phyloP scores from a whole-genome alignment of 2,329 filamentous ascomycete genomes.

The Monilinia polystroma region DNA sequence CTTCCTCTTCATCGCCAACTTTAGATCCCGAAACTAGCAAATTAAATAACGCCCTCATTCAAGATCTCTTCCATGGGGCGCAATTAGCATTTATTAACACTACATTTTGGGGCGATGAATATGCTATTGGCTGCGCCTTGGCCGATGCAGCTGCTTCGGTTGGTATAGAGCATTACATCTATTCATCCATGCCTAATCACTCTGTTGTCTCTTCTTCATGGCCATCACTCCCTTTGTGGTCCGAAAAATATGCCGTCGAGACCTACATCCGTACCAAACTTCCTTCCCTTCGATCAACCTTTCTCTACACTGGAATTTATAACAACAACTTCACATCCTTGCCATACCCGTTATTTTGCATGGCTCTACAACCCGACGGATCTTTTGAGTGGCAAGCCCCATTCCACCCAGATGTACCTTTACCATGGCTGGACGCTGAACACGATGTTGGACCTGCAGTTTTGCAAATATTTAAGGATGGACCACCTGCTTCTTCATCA shows the following conservation, averaged over 20 bases:
- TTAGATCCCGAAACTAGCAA: conserved; percentile 60
- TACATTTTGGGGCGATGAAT: conserved; percentile 93
- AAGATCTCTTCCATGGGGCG: conserved; percentile 76
- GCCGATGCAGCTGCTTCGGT: conserved; percentile 86
- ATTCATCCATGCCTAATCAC: conserved; percentile 97
- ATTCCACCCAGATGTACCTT: conserved; percentile 82
- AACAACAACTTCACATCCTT: conserved; percentile 98
- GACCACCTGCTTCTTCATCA: conserved; percentile 60
- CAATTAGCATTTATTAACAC: conserved; percentile 97
- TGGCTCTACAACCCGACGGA: conserved; percentile 81
- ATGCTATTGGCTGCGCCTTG: conserved; percentile 81
- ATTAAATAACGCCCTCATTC: conserved; percentile 71
- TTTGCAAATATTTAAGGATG: conserved; percentile 93
- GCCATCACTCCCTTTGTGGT: conserved; percentile 87
- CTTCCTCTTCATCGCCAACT: conserved; percentile 55
- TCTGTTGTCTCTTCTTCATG: conserved; percentile 66
- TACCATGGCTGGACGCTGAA: conserved; percentile 95
- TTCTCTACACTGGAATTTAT: conserved; percentile 95
- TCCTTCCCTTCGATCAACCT: conserved; percentile 68
- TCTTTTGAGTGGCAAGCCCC: conserved; percentile 92
- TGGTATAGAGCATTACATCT: conserved; percentile 87
- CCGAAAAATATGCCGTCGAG: conserved; percentile 88
- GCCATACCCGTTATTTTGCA: conserved; percentile 90
- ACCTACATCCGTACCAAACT: conserved; percentile 76
- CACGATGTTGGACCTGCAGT: conserved; percentile 93